These are phyloP conservation scores for Anisodus acutangulus DNA, from an alignment of 257 asterid species.

Conservation along the genomic window DNA sequence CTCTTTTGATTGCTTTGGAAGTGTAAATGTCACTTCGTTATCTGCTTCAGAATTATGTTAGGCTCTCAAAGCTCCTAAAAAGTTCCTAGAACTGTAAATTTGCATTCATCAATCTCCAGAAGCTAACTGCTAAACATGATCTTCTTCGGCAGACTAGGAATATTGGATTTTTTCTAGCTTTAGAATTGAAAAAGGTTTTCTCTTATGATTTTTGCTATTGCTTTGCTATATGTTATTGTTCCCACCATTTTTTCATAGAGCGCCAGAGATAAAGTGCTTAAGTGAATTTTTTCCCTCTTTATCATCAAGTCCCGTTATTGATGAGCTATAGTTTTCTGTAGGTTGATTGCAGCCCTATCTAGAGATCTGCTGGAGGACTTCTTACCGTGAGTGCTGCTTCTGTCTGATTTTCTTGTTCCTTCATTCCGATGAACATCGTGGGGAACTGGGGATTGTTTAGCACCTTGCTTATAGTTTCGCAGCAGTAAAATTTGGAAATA, in stretches of 20 bases:
- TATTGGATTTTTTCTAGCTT: conserved; percentile 10
- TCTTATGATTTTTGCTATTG: neutral
- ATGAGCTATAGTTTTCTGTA: conserved; percentile 41
- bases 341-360: conserved; percentile 88
- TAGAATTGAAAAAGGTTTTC: neutral
- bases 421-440: neutral
- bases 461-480: neutral
- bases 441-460: neutral
- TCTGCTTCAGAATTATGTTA: neutral
- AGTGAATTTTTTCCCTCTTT: neutral
- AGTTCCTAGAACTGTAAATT: neutral
- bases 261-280: neutral
- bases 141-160: neutral
- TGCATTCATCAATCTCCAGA: neutral
- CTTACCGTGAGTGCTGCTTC: conserved; percentile 67
- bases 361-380: conserved; percentile 85
- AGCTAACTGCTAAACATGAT: neutral
- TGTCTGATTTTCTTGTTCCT: conserved; percentile 15
- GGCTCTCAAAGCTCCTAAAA: conserved; percentile 14
- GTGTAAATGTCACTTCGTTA: neutral
- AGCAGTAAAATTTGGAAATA: neutral
- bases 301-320: conserved; percentile 21
- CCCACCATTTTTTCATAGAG: neutral
- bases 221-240: conserved; percentile 12
- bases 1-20: neutral